Evolutionary conservation across 495 filamentous ascomycete genomes (phyloP).

Genomic region (Trichoderma asperelloides): DNA sequence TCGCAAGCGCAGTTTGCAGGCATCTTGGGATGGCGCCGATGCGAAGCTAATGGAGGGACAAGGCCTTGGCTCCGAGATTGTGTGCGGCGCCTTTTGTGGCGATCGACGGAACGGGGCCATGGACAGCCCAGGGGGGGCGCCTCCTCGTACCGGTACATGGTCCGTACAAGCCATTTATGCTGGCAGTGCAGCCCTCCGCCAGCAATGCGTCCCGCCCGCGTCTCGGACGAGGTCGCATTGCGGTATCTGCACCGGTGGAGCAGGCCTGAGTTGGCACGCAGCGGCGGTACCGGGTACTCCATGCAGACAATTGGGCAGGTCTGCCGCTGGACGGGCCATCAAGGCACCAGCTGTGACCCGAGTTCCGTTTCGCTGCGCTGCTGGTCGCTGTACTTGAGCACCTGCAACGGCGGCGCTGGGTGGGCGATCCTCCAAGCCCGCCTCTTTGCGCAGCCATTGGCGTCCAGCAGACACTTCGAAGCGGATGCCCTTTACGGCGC

Average conservation of each 20-base stretch:
- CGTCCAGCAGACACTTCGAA: no score
- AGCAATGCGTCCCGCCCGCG: neutral
- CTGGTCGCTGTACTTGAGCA: no score
- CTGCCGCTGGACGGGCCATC: neutral
- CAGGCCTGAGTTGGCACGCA: neutral
- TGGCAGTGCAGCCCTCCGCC: neutral
- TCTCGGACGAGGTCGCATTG: neutral
- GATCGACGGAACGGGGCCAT: conserved; percentile 2
- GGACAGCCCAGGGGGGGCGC: neutral
- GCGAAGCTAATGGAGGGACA: neutral
- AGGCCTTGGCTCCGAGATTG: neutral
- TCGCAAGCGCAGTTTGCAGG: neutral
- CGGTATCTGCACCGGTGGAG: neutral
- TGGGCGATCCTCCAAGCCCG: no score
- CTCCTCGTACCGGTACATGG: neutral
- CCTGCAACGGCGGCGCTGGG: no score
- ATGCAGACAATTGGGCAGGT: neutral
- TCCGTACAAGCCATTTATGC: neutral
- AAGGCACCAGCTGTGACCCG: neutral
- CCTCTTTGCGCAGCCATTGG: no score
- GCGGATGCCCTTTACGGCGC: no score
- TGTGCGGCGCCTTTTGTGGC: neutral
- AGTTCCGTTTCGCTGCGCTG: no score
- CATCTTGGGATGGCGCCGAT: neutral
- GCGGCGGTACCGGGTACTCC: neutral